Conservation (phyloP, 805 yeast species). For the Starmerella tilneyi region DNA sequence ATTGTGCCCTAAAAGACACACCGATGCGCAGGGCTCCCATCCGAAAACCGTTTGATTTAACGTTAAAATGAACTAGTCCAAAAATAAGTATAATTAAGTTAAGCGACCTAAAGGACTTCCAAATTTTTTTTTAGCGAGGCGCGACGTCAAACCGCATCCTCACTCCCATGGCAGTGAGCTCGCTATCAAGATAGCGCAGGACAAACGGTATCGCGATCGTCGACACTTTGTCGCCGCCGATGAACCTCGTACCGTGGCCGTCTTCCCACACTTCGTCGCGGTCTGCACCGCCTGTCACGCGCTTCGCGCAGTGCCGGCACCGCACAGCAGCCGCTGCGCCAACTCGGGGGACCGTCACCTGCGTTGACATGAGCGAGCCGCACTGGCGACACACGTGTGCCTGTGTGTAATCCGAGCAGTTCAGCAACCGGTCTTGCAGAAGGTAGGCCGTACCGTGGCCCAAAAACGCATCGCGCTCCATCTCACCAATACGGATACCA, state of each 20-base stretch:
- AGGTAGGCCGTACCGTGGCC: conserved; percentile 97
- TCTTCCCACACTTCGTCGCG: conserved; percentile 78
- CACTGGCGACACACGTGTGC: conserved; percentile 82
- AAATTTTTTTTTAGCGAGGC: conserved; percentile 38
- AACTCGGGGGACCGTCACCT: conserved; percentile 79
- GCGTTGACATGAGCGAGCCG: conserved; percentile 85
- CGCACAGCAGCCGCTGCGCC: conserved; percentile 69
- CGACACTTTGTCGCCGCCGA: conserved; percentile 89
- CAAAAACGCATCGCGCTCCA: conserved; percentile 98
- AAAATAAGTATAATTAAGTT: too few species aligned
- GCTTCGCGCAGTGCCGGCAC: conserved; percentile 84
- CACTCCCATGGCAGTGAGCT: conserved; percentile 95
- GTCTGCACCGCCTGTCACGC: conserved; percentile 40
- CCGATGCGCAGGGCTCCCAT: too few species aligned
- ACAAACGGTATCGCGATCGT: conserved; percentile 96
- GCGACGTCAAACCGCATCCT: conserved; percentile 79
- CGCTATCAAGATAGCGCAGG: conserved; percentile 86
- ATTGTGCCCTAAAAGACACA: too few species aligned
- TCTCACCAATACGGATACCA: conserved; percentile 99
- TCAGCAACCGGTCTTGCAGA: conserved; percentile 85
- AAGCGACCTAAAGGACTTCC: too few species aligned
- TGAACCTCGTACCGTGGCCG: conserved; percentile 82
- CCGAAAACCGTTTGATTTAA: too few species aligned
- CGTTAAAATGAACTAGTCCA: too few species aligned
- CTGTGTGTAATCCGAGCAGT: conserved; percentile 92